Evolutionary conservation across 2,329 filamentous ascomycete genomes (phyloP).

Genomic region (Phialophora tarda): DNA sequence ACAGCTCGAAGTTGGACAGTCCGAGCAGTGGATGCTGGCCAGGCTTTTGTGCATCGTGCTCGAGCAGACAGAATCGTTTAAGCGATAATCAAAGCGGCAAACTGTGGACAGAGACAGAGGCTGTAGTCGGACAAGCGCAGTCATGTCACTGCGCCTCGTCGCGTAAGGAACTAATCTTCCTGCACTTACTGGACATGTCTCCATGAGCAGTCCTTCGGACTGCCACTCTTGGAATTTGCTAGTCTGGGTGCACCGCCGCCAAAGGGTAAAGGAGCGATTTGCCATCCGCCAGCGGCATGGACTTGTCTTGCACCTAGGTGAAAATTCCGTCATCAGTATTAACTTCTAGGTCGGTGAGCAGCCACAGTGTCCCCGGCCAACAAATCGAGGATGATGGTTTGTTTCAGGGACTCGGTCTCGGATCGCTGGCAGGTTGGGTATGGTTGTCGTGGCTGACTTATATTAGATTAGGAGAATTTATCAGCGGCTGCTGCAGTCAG

Average conservation of each 20-base stretch:
- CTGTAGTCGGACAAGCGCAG: no score
- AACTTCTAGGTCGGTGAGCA: no score
- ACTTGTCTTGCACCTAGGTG: no score
- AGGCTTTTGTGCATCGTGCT: background rate
- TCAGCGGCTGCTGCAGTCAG: conserved; percentile 4
- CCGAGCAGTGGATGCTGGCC: background rate
- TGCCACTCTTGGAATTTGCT: no score
- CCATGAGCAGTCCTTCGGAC: no score
- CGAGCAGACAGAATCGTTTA: background rate
- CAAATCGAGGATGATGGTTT: background rate
- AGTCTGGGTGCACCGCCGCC: no score
- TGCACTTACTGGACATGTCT: no score
- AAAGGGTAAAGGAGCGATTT: no score
- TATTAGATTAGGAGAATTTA: conserved; percentile 10
- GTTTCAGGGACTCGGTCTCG: conserved; percentile 2
- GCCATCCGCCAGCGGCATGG: no score
- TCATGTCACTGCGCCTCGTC: no score
- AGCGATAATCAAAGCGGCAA: background rate
- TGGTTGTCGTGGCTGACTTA: conserved; percentile 6
- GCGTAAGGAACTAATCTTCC: no score
- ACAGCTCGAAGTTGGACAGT: background rate
- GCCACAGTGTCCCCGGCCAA: background rate
- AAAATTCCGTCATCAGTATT: no score
- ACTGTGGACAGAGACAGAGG: background rate
- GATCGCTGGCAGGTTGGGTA: background rate